phyloP scores from a whole-genome alignment of 2,329 filamentous ascomycete genomes.

The Fusarium chuoi region DNA sequence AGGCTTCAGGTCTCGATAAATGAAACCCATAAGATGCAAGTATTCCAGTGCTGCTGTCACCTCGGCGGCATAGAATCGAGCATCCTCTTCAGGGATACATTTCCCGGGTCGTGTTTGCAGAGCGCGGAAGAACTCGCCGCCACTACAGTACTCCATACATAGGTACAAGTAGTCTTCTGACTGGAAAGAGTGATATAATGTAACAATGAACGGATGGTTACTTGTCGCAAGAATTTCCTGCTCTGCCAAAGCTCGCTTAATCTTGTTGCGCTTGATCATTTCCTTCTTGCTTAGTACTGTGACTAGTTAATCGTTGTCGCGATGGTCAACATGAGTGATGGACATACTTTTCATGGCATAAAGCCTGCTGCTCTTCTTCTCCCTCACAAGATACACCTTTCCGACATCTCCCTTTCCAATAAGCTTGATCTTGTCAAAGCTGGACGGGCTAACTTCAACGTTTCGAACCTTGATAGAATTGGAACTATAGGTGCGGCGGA shows the following conservation, averaged over 20 bases:
- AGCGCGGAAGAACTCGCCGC: constrained; percentile 97
- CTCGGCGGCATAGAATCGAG: constrained; percentile 96
- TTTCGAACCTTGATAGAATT: constrained; percentile 99
- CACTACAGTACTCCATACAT: constrained; percentile 99
- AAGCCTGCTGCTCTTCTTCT: constrained; percentile 95
- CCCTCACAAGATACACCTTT: constrained; percentile 95
- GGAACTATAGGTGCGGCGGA: constrained; percentile 95
- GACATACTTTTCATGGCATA: constrained; percentile 97
- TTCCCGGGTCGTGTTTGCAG: constrained; percentile 96
- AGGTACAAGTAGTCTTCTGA: constrained; percentile 98
- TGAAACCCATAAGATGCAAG: constrained; percentile 98
- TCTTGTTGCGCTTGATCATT: constrained; percentile 99
- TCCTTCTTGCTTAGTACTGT: constrained; percentile 98
- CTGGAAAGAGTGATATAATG: constrained; percentile 98
- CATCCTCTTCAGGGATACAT: constrained; percentile 96
- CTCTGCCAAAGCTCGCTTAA: constrained; percentile 96
- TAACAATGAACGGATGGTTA: constrained; percentile 99
- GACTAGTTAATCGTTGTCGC: constrained; percentile 49
- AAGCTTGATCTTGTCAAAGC: constrained; percentile 99
- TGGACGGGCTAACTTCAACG: constrained; percentile 93
- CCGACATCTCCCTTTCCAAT: constrained; percentile 99
- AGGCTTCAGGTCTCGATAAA: constrained; percentile 96
- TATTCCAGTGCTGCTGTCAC: constrained; percentile 97
- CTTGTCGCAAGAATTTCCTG: constrained; percentile 98
- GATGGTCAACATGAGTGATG: neutral